Evolutionary conservation across 768 basidiomycete species (phyloP).

Genomic region (Termitomyces bulborhizus): DNA sequence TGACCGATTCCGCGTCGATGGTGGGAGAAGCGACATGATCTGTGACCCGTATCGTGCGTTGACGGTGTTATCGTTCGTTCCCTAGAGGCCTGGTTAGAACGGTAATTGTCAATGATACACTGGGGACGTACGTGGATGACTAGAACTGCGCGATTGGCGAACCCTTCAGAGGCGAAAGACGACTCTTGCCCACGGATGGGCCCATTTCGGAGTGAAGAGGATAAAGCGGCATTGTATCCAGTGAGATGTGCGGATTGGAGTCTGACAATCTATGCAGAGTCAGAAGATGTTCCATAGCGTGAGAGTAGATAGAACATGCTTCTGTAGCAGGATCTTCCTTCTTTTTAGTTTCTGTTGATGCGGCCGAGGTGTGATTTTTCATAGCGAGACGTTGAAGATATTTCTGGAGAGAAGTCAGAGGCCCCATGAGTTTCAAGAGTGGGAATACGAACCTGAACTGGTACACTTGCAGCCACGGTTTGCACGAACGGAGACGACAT

Average conservation of each 20-base stretch:
- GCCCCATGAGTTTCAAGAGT: not conserved
- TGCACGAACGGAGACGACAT: conserved; percentile 77
- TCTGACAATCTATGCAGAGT: conserved; percentile 50
- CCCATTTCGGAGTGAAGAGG: conserved; percentile 67
- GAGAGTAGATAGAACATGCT: conserved; percentile 18
- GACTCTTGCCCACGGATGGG: conserved; percentile 58
- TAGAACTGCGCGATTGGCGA: conserved; percentile 44
- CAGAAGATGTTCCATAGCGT: not conserved
- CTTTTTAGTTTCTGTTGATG: conserved; percentile 9
- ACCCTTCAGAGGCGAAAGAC: conserved; percentile 45
- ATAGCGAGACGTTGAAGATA: conserved; percentile 49
- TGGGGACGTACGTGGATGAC: conserved; percentile 51
- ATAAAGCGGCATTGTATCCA: conserved; percentile 71
- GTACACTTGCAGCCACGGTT: conserved; percentile 52
- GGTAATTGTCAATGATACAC: not conserved
- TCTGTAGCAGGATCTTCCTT: conserved; percentile 35
- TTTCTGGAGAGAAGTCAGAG: conserved; percentile 23
- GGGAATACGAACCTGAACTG: conserved; percentile 44
- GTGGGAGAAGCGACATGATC: conserved; percentile 39
- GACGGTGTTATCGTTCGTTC: conserved; percentile 55
- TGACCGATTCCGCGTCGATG: conserved; percentile 24
- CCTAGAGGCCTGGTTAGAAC: conserved; percentile 26
- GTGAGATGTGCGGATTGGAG: conserved; percentile 72
- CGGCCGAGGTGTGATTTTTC: conserved; percentile 16
- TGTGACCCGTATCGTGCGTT: conserved; percentile 45